Evolutionary conservation across 495 filamentous ascomycete genomes (phyloP).

Genomic region (Aspergillus conjunctus): DNA sequence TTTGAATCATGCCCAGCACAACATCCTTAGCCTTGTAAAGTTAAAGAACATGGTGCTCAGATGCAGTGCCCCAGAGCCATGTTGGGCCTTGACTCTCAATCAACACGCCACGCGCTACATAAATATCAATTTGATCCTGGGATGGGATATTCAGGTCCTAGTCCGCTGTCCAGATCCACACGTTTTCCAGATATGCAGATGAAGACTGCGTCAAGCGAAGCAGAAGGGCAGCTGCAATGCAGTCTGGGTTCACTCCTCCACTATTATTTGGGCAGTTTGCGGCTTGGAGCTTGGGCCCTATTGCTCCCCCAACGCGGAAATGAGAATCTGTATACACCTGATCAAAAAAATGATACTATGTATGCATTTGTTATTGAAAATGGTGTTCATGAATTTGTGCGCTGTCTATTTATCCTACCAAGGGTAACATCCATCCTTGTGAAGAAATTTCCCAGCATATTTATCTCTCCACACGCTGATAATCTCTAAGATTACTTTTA

Average conservation of each 20-base stretch:
- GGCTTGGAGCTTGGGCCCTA: slow-evolving; percentile 71
- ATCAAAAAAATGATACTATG: too few relatives aligned
- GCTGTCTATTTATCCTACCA: too few relatives aligned
- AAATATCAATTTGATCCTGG: slow-evolving; percentile 53
- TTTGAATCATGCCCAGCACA: slow-evolving; percentile 74
- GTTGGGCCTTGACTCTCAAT: slow-evolving; percentile 52
- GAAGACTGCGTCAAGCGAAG: slow-evolving; percentile 58
- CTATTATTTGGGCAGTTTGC: slow-evolving; percentile 59
- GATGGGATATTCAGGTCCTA: slow-evolving; percentile 60
- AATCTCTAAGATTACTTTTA: slow-evolving; percentile 36
- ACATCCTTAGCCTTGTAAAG: slow-evolving; percentile 78
- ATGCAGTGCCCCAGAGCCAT: slow-evolving; percentile 69
- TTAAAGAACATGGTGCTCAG: slow-evolving; percentile 72
- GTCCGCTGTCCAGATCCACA: slow-evolving; percentile 66
- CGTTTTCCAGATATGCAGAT: slow-evolving; percentile 61
- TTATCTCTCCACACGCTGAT: slow-evolving; percentile 37
- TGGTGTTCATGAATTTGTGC: too few relatives aligned
- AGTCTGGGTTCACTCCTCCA: slow-evolving; percentile 48
- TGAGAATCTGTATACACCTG: slow-evolving; percentile 64
- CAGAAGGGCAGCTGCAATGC: slow-evolving; percentile 59
- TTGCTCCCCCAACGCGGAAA: slow-evolving; percentile 73
- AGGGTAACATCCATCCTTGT: slow-evolving; percentile 29
- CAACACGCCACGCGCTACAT: slow-evolving; percentile 61
- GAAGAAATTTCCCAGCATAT: slow-evolving; percentile 38
- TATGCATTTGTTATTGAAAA: too few relatives aligned